Conservation (phyloP, 108 stramenopile genomes). For the Nannochloropsis granulata region DNA sequence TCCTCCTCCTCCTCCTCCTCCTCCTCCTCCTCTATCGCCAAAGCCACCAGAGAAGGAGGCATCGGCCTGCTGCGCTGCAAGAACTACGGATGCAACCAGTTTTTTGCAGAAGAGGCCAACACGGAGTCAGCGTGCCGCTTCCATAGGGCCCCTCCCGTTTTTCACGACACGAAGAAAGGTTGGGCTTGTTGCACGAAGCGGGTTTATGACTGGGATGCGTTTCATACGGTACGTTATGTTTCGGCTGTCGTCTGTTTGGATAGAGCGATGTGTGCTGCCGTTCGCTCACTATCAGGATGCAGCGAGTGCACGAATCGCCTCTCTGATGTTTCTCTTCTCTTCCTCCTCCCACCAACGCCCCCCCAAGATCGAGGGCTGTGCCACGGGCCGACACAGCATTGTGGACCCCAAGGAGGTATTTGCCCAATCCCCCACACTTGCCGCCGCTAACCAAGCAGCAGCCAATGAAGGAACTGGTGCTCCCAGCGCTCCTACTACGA, state of each 20-base stretch:
- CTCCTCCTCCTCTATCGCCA: neutral
- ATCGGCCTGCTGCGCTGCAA: slow-evolving; percentile 28
- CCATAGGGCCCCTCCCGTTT: slow-evolving; percentile 40
- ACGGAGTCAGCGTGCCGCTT: slow-evolving; percentile 28
- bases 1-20: neutral
- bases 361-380: slow-evolving; percentile 7
- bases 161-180: slow-evolving; percentile 41
- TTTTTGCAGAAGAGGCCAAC: slow-evolving; percentile 33
- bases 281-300: no score
- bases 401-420: slow-evolving; percentile 23
- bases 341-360: neutral
- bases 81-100: slow-evolving; percentile 42
- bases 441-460: neutral
- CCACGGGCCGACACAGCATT: slow-evolving; percentile 10
- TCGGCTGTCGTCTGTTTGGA: neutral
- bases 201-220: slow-evolving; percentile 46
- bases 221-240: slow-evolving; percentile 17
- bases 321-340: no score
- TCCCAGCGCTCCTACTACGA: neutral
- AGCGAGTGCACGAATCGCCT: no score
- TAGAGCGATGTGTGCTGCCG: no score
- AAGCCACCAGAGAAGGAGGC: neutral
- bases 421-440: slow-evolving; percentile 20
- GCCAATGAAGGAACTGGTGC: neutral
- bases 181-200: slow-evolving; percentile 43